phyloP scores from a whole-genome alignment of 2,329 filamentous ascomycete species.

The Xylaria sp. region DNA sequence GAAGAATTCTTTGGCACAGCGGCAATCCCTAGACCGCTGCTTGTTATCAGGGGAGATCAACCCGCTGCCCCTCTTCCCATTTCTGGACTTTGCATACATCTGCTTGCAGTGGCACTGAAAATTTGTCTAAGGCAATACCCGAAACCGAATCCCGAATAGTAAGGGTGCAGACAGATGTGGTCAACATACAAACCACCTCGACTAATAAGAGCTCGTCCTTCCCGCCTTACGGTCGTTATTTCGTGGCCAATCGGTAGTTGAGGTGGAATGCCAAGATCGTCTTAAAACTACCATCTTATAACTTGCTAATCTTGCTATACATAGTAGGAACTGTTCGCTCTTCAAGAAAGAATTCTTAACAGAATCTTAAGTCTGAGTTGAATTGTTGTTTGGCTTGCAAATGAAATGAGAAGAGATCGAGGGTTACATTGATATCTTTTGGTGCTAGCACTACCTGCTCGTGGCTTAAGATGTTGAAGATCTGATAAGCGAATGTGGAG shows the following conservation, averaged over 20 bases:
- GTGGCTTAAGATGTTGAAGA: neutral
- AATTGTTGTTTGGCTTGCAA: neutral
- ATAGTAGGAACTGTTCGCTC: neutral
- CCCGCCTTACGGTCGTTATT: neutral
- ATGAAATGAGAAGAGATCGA: neutral
- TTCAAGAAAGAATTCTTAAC: neutral
- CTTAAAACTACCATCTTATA: too few relatives aligned
- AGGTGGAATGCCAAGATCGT: too few relatives aligned
- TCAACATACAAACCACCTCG: slow-evolving; percentile 1
- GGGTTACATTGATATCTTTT: too few relatives aligned
- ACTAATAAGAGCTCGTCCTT: neutral
- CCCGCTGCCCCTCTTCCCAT: slow-evolving; percentile 6
- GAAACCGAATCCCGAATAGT: neutral
- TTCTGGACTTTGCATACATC: neutral
- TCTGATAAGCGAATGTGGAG: neutral
- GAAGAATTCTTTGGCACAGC: slow-evolving; percentile 1
- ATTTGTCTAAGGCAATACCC: slow-evolving; percentile 7
- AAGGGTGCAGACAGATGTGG: neutral
- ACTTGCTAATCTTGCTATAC: neutral
- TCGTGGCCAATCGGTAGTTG: slow-evolving; percentile 21
- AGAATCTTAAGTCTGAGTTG: neutral
- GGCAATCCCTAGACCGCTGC: slow-evolving; percentile 18
- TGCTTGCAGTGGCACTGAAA: neutral
- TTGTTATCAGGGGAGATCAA: slow-evolving; percentile 5
- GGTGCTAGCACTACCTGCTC: neutral